Conservation (phyloP, 768 basidiomycete species). For the Amanita pallidorosea region DNA sequence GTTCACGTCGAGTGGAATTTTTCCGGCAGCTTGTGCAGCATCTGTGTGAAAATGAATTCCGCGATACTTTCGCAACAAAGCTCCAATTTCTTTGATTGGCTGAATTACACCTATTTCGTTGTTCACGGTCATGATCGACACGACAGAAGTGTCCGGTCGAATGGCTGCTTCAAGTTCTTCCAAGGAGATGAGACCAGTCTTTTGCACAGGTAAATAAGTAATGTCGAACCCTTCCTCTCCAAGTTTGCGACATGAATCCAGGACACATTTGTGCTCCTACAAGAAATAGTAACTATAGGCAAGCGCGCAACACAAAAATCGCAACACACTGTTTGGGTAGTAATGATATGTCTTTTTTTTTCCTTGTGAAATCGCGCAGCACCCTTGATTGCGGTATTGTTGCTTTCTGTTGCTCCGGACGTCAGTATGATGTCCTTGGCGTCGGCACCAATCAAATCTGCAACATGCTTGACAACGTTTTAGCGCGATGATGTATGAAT, state of each 20-base stretch:
- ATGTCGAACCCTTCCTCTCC: slow-evolving; percentile 96
- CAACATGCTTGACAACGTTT: slow-evolving; percentile 52
- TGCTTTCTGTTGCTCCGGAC: slow-evolving; percentile 94
- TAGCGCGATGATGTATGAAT: slow-evolving; percentile 3
- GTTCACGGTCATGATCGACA: slow-evolving; percentile 98
- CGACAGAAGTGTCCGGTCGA: slow-evolving; percentile 85
- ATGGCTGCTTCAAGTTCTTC: slow-evolving; percentile 78
- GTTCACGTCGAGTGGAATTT: slow-evolving; percentile 88
- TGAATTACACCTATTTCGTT: slow-evolving; percentile 99
- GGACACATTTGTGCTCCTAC: slow-evolving; percentile 98
- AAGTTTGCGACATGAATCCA: slow-evolving; percentile 94
- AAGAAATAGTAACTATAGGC: background rate
- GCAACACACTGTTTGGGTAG: slow-evolving; percentile 75
- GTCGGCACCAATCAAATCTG: slow-evolving; percentile 88
- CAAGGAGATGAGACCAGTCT: slow-evolving; percentile 75
- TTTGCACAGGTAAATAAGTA: slow-evolving; percentile 91
- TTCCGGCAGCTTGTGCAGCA: slow-evolving; percentile 91
- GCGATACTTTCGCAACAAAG: slow-evolving; percentile 73
- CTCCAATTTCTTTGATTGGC: slow-evolving; percentile 91
- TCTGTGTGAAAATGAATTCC: slow-evolving; percentile 96
- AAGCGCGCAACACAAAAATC: background rate
- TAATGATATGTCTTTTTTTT: slow-evolving; percentile 89
- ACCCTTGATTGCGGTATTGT: slow-evolving; percentile 97
- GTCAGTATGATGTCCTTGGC: slow-evolving; percentile 96
- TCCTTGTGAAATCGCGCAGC: slow-evolving; percentile 92